Percentiles rank a stretch among this genome's conserved stretches.
Conservation (phyloP, 805 yeast genomes). For the Myxozyma geophila region DNA sequence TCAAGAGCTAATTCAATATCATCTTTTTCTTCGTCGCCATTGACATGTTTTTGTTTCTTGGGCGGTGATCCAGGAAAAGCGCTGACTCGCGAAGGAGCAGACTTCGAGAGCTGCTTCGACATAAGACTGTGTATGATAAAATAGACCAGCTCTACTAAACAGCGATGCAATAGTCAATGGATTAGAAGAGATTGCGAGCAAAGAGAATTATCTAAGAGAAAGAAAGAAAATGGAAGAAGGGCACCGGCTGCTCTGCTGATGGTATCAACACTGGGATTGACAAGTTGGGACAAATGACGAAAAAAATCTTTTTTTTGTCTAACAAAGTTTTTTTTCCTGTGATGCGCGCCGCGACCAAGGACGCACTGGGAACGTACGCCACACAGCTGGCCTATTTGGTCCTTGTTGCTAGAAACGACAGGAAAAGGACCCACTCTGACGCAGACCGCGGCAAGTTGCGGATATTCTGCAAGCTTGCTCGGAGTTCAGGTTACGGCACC, state of each 20-base stretch:
- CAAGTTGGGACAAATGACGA: conserved; percentile 13
- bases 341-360: not conserved
- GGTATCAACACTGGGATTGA: not conserved
- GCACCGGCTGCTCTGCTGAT: not conserved
- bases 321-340: not conserved
- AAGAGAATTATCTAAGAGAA: not conserved
- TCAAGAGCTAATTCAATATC: conserved; percentile 81
- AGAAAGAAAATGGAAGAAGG: not conserved
- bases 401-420: not conserved
- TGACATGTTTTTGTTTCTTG: conserved; percentile 14
- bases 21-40: conserved; percentile 60
- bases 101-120: conserved; percentile 14
- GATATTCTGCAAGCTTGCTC: too few species aligned
- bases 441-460: not conserved
- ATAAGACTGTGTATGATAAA: not conserved
- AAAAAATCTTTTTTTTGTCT: not conserved
- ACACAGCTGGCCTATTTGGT: not conserved
- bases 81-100: conserved; percentile 19
- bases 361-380: conserved; percentile 1
- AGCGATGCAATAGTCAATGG: too few species aligned
- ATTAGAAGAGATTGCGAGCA: not conserved
- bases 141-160: too few species aligned
- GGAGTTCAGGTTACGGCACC: too few species aligned
- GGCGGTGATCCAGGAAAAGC: conserved; percentile 23
- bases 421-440: not conserved